Conservation (phyloP, 2,329 filamentous ascomycete genomes). For the Diaporthe destruens region DNA sequence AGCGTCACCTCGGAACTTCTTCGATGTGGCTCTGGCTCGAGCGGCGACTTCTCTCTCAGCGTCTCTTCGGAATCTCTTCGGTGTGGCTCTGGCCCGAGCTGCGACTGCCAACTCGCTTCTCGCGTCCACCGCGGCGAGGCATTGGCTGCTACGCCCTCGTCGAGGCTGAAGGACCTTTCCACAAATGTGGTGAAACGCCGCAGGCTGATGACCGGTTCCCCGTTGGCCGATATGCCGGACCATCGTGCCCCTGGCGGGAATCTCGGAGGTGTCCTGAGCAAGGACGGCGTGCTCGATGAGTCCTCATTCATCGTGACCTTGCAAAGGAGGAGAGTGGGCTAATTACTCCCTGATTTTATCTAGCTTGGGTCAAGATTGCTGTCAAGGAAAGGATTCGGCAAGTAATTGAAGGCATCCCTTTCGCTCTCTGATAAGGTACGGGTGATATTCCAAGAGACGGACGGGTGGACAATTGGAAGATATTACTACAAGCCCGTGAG, state of each 20-base stretch:
- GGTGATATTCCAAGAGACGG: neutral
- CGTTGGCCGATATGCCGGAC: constrained; percentile 7
- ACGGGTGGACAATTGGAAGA: neutral
- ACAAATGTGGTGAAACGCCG: constrained; percentile 27
- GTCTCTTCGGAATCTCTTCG: no score
- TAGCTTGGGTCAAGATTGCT: neutral
- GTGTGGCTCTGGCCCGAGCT: neutral
- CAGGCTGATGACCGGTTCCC: neutral
- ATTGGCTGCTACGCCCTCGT: neutral
- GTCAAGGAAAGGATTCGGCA: neutral
- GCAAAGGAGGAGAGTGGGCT: neutral
- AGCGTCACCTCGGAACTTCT: no score
- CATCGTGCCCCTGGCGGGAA: constrained; percentile 4
- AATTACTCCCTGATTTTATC: neutral
- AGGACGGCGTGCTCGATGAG: neutral
- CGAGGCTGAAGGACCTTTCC: constrained; percentile 23
- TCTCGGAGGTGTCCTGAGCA: neutral
- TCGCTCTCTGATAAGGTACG: neutral
- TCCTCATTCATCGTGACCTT: constrained; percentile 18
- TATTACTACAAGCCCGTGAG: constrained; percentile 1
- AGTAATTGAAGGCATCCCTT: neutral
- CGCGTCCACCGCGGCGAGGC: neutral
- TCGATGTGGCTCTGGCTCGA: no score
- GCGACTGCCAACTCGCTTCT: neutral
- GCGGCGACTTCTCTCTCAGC: no score